These are phyloP conservation scores for Sungouiozyma ichnusensis DNA, from an alignment of 805 yeast species.

Conservation along the genomic window DNA sequence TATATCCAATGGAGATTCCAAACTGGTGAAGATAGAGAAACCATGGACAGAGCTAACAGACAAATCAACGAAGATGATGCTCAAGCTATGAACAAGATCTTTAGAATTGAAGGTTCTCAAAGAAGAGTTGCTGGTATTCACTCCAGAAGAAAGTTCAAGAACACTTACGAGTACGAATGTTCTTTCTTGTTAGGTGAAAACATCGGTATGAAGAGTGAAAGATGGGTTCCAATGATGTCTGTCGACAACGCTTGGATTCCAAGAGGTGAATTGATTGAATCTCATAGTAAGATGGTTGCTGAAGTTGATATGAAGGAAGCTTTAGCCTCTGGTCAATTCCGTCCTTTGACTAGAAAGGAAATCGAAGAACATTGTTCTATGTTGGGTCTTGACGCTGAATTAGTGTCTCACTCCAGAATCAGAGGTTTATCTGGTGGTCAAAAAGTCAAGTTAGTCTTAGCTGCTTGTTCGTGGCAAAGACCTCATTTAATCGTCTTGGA, in stretches of 20 bases:
- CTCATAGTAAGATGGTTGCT: conserved; percentile 98
- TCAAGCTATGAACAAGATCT: conserved; percentile 97
- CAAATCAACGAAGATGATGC: conserved; percentile 95
- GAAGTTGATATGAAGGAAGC: conserved; percentile 99
- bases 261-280: conserved; percentile 95
- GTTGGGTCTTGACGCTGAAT: conserved; percentile 97
- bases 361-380: conserved; percentile 97
- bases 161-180: conserved; percentile 99
- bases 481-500: conserved; percentile 98
- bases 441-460: conserved; percentile 98
- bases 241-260: conserved; percentile 99
- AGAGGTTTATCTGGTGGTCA: conserved; percentile 99
- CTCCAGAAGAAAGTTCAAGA: conserved; percentile 99
- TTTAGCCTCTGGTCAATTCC: conserved; percentile 99
- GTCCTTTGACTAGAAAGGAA: conserved; percentile 99
- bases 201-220: conserved; percentile 96
- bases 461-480: conserved; percentile 99
- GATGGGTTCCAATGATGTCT: conserved; percentile 99
- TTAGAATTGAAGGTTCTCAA: conserved; percentile 97
- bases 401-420: conserved; percentile 99
- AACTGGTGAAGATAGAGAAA: conserved; percentile 99
- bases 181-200: conserved; percentile 96
- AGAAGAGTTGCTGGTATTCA: conserved; percentile 93
- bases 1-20: conserved; percentile 99
- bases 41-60: conserved; percentile 99